Evolutionary conservation across 495 filamentous ascomycete species (phyloP), one percentile per base, ranked within the genome.

Genomic region (Hyaloscypha hepaticicola): DNA sequence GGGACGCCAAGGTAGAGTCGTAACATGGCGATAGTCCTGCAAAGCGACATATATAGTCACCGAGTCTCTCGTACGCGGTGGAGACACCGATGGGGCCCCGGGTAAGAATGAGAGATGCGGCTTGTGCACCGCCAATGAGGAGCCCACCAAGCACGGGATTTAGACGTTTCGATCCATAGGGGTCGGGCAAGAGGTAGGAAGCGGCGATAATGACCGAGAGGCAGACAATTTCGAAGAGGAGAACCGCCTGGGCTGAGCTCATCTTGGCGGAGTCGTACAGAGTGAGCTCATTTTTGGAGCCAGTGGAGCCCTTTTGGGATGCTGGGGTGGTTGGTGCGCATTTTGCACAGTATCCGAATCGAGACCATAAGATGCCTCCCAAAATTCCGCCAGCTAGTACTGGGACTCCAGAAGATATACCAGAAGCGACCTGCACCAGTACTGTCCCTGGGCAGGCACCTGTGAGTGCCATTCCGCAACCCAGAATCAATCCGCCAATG

Each of bases 381-480:
- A 81, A 58, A 25, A 79, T 65, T 51, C 73, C 75, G 21, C 82
- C 82, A 12, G 65, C 52, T 6, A 82, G 67, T 3, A 78, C 74
- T 52, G 73, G 78, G 45, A 74, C 68, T 6, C 78, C 80, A 4
- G 80, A 79, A 1, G 48, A 69, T 16, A 83, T 71, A 38, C 82
- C 79, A 21, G 72, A 70, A 26, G 76, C 82, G 24, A 84, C 55
- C 72, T 87, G 83, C 0, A 79, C 77, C 56, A 85, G 75, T 1
- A 84, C 76, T 11, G 83, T 85, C 4, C 84, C 58, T 25, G 41
- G 48, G 63, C 84, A 87, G 0, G 83, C 77, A 28, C 83, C 84
- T 2, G 83, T 77, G 21, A 85, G 70, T 28, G 79, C 73, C 82
- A 86, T 81, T 60, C 84, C 84, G 1, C 77, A 58, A 41, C 85